A percentile compares a stretch with the other conserved stretches of the same genome.
These are phyloP conservation scores for Fraxinus anomala DNA, from an alignment of 257 asterid species.

Conservation along the genomic window DNA sequence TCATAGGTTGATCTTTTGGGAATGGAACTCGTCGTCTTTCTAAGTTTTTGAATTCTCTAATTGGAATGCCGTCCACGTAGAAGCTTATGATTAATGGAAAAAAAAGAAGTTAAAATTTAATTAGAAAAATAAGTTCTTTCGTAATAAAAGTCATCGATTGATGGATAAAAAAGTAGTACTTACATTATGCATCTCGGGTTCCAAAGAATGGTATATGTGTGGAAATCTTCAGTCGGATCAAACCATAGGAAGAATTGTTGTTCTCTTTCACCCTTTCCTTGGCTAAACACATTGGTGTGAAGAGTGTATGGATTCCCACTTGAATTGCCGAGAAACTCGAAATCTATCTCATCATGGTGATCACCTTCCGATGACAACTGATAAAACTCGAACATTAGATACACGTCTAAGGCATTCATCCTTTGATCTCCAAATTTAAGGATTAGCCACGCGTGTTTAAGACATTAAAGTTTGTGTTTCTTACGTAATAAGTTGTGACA, in stretches of 20 bases:
- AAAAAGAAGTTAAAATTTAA: not conserved
- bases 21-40: slow-evolving; percentile 56
- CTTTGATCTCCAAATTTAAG: too few relatives aligned
- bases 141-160: too few relatives aligned
- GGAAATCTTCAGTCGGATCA: slow-evolving; percentile 83
- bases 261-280: slow-evolving; percentile 75
- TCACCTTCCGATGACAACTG: slow-evolving; percentile 76
- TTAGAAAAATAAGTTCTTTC: too few relatives aligned
- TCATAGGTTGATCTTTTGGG: slow-evolving; percentile 69
- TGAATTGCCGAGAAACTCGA: slow-evolving; percentile 81
- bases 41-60: slow-evolving; percentile 68
- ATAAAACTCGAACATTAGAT: not conserved
- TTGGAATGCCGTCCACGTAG: slow-evolving; percentile 60
- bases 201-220: slow-evolving; percentile 82
- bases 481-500: slow-evolving; percentile 85
- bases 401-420: too few relatives aligned
- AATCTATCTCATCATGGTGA: slow-evolving; percentile 82
- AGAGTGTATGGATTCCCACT: slow-evolving; percentile 83
- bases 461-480: slow-evolving; percentile 10
- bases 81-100: slow-evolving; percentile 34
- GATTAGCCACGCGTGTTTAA: too few relatives aligned
- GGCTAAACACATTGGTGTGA: slow-evolving; percentile 77
- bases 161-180: slow-evolving; percentile 27
- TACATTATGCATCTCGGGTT: slow-evolving; percentile 69
- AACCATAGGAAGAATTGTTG: slow-evolving; percentile 90